These are phyloP conservation scores for Malassezia pachydermatis DNA, from an alignment of 1,284 basidiomycete species.

Conservation along the genomic window DNA sequence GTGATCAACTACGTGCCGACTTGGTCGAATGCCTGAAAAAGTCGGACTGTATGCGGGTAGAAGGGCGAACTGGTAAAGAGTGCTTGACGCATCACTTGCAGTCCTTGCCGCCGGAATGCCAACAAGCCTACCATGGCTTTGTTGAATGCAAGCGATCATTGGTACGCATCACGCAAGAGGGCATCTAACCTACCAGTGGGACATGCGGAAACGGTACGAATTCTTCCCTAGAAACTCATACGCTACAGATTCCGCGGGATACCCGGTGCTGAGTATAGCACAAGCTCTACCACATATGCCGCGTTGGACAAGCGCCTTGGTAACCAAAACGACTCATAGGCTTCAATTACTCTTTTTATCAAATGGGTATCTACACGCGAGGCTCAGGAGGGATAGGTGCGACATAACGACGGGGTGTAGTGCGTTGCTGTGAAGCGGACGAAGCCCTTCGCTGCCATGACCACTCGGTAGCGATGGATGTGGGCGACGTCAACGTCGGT, in stretches of 20 bases:
- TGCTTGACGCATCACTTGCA: conserved; percentile 9
- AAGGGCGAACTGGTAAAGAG: conserved; percentile 11
- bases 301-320: conserved; percentile 13
- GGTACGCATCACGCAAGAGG: not conserved
- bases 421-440: too few relatives aligned
- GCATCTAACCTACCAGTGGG: conserved; percentile 3
- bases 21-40: conserved; percentile 13
- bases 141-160: conserved; percentile 19
- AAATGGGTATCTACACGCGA: too few relatives aligned
- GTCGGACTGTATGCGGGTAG: conserved; percentile 14
- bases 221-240: not conserved
- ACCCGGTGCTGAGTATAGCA: conserved; percentile 14
- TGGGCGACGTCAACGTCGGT: too few relatives aligned
- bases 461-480: too few relatives aligned
- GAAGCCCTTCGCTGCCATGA: too few relatives aligned
- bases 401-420: too few relatives aligned
- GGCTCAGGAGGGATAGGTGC: too few relatives aligned
- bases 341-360: too few relatives aligned
- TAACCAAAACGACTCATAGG: too few relatives aligned
- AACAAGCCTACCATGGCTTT: conserved; percentile 16
- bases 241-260: conserved; percentile 16
- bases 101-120: conserved; percentile 12
- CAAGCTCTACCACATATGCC: conserved; percentile 13
- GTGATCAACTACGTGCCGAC: conserved; percentile 14
- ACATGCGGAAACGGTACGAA: conserved; percentile 18